Conservation (phyloP, 495 filamentous ascomycete species). For the Melanomma pulvis-pyrius region DNA sequence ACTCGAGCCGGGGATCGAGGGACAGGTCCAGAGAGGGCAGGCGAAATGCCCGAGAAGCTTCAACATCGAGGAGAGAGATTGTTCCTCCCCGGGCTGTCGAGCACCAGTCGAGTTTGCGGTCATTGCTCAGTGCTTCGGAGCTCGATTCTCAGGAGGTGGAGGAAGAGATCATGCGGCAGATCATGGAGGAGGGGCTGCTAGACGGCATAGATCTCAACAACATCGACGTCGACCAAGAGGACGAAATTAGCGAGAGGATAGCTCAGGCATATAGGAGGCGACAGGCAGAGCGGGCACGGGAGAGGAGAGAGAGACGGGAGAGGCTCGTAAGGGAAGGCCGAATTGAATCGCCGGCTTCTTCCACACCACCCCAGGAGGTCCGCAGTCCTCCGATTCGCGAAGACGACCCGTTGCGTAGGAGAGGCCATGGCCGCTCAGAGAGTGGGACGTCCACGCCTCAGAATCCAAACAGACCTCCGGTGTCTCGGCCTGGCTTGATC, state of each 20-base stretch:
- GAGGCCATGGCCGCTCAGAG: slow-evolving; percentile 31
- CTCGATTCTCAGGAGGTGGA: slow-evolving; percentile 74
- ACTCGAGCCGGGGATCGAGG: slow-evolving; percentile 44
- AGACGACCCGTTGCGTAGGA: slow-evolving; percentile 22
- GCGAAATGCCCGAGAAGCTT: slow-evolving; percentile 23
- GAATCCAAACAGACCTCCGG: slow-evolving; percentile 50
- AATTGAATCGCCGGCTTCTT: slow-evolving; percentile 1
- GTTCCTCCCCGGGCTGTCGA: slow-evolving; percentile 62
- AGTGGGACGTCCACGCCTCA: slow-evolving; percentile 32
- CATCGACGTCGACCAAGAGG: slow-evolving; percentile 72
- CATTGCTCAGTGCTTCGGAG: slow-evolving; percentile 75
- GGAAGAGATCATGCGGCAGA: slow-evolving; percentile 86
- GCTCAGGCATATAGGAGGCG: slow-evolving; percentile 80
- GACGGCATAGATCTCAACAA: slow-evolving; percentile 85
- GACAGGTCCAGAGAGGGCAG: slow-evolving; percentile 18
- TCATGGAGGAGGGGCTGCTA: slow-evolving; percentile 82
- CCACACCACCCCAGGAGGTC: slow-evolving; percentile 13
- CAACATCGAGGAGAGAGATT: slow-evolving; percentile 24
- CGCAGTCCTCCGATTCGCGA: slow-evolving; percentile 30
- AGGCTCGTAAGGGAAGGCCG: slow-evolving; percentile 47
- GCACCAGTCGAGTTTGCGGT: slow-evolving; percentile 83
- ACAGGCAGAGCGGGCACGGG: slow-evolving; percentile 57
- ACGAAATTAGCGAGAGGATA: slow-evolving; percentile 85
- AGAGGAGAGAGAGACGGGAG: slow-evolving; percentile 42
- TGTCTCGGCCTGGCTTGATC: slow-evolving; percentile 60